Evolutionary conservation across 1,284 basidiomycete species (phyloP).

Genomic region (Ceraceosorus guamensis): DNA sequence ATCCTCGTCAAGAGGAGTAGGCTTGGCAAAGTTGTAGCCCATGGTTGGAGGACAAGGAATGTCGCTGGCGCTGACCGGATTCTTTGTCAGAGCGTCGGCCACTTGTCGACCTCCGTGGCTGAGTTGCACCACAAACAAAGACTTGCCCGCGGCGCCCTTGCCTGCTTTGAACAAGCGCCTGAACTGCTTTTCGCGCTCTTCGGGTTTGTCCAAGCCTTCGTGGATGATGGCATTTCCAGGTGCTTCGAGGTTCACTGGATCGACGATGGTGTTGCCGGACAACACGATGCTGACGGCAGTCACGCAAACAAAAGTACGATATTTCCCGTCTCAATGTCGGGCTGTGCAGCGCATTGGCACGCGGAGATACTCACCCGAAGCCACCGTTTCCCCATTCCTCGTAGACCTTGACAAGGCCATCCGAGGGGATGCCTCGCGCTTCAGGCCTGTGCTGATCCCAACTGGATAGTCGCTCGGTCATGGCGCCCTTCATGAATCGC

Average conservation of each 20-base stretch:
- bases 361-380: too few species aligned
- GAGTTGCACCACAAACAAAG: constrained; percentile 51
- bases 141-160: constrained; percentile 51
- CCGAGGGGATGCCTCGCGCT: constrained; percentile 35
- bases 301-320: background rate
- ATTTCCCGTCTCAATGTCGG: constrained; percentile 1
- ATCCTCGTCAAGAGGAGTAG: constrained; percentile 19
- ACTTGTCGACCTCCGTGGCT: constrained; percentile 52
- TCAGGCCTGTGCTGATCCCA: constrained; percentile 34
- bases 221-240: constrained; percentile 16
- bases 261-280: constrained; percentile 26
- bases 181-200: constrained; percentile 31
- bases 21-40: constrained; percentile 29
- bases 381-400: constrained; percentile 38
- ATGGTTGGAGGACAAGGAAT: constrained; percentile 34
- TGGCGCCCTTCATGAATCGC: constrained; percentile 29
- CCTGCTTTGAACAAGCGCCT: constrained; percentile 40
- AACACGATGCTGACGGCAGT: constrained; percentile 33
- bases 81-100: constrained; percentile 16
- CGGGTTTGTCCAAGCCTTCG: constrained; percentile 27
- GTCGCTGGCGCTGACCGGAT: constrained; percentile 35
- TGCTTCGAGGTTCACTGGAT: constrained; percentile 12
- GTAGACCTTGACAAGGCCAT: constrained; percentile 35
- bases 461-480: constrained; percentile 39
- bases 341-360: background rate